These are phyloP conservation scores for Aspergillus panamensis DNA, from an alignment of 495 filamentous ascomycete species.

Conservation along the genomic window DNA sequence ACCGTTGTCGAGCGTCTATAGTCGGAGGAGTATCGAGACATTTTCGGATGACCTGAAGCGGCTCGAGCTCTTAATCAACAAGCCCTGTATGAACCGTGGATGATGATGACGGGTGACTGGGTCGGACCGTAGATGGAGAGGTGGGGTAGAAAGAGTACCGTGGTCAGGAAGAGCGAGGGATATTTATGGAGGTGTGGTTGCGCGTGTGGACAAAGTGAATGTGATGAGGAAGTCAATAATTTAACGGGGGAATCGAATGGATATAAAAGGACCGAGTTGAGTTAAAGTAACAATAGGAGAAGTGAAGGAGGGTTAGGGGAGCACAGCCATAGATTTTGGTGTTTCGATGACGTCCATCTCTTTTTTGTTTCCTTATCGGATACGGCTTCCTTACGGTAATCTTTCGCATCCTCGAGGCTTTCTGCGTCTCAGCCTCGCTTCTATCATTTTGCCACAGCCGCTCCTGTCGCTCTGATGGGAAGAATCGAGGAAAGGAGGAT, in stretches of 20 bases:
- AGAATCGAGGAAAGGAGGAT: neutral
- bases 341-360: conserved; percentile 13
- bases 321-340: neutral
- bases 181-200: neutral
- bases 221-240: neutral
- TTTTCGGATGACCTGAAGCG: conserved; percentile 21
- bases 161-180: conserved; percentile 4
- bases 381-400: conserved; percentile 11
- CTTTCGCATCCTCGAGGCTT: conserved; percentile 6
- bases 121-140: conserved; percentile 17
- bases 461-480: neutral
- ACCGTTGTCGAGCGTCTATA: conserved; percentile 41
- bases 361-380: neutral
- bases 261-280: neutral
- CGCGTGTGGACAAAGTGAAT: neutral
- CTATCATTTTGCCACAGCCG: neutral
- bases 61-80: conserved; percentile 11
- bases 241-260: neutral
- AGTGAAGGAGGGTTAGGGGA: neutral
- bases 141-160: conserved; percentile 16
- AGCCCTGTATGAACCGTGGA: conserved; percentile 24
- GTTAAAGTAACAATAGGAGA: neutral
- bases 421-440: conserved; percentile 8
- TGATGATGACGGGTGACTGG: conserved; percentile 30
- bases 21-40: conserved; percentile 49